phyloP scores from a whole-genome alignment of 2,329 filamentous ascomycete genomes.

The Eutypa lata region DNA sequence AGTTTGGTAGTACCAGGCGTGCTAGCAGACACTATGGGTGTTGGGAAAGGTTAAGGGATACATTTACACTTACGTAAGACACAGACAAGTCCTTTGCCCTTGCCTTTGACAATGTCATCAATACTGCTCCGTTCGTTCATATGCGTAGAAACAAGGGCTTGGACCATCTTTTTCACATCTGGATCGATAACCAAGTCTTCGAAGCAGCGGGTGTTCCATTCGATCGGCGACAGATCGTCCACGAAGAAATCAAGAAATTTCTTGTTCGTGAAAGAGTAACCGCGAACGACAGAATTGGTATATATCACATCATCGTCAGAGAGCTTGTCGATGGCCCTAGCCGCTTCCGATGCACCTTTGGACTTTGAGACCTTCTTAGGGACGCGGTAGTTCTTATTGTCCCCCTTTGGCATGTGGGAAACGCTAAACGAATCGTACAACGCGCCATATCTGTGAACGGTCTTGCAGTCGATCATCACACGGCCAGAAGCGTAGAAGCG shows the following conservation, averaged over 20 bases:
- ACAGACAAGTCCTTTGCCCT: slow-evolving; percentile 16
- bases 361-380: too few relatives aligned
- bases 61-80: too few relatives aligned
- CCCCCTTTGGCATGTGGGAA: slow-evolving; percentile 21
- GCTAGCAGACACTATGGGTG: too few relatives aligned
- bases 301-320: slow-evolving; percentile 21
- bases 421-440: slow-evolving; percentile 16
- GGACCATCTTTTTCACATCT: slow-evolving; percentile 8
- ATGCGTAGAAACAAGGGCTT: slow-evolving; percentile 11
- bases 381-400: too few relatives aligned
- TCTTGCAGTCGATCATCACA: slow-evolving; percentile 29
- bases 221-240: slow-evolving; percentile 12
- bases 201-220: slow-evolving; percentile 19
- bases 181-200: slow-evolving; percentile 10
- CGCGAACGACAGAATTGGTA: slow-evolving; percentile 17
- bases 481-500: slow-evolving; percentile 26
- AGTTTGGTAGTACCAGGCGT: too few relatives aligned
- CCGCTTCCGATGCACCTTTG: slow-evolving; percentile 19
- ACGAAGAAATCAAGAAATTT: slow-evolving; percentile 20
- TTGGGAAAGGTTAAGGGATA: too few relatives aligned
- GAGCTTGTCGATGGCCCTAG: slow-evolving; percentile 15
- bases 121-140: slow-evolving; percentile 6
- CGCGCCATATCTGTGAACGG: slow-evolving; percentile 24
- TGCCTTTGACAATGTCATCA: slow-evolving; percentile 17
- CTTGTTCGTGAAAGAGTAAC: slow-evolving; percentile 22